A percentile compares a stretch with the other conserved stretches of the same genome.
Evolutionary conservation across 495 filamentous ascomycete species (phyloP).

Genomic region (Tuber microsphaerosporum): DNA sequence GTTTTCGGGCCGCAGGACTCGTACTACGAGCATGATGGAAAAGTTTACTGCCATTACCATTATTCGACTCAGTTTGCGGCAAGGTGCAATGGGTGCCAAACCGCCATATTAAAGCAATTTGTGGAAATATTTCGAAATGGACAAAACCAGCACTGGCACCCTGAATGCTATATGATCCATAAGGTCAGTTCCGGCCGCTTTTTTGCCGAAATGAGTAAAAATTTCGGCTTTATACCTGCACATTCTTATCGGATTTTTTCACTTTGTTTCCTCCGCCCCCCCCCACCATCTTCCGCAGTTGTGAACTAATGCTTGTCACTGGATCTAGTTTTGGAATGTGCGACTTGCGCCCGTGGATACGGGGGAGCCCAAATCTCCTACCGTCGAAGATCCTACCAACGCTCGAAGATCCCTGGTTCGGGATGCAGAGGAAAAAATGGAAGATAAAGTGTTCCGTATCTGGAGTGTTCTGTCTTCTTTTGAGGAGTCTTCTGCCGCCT

Average conservation of each 20-base stretch:
- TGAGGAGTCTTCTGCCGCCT: slow-evolving; percentile 93
- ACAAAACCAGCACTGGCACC: slow-evolving; percentile 98
- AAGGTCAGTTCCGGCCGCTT: slow-evolving; percentile 48
- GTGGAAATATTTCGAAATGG: slow-evolving; percentile 98
- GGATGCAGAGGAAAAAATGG: slow-evolving; percentile 85
- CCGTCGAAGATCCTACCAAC: slow-evolving; percentile 59
- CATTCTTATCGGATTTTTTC: slow-evolving; percentile 13
- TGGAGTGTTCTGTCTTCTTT: slow-evolving; percentile 97
- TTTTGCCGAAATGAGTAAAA: not conserved
- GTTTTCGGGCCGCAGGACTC: slow-evolving; percentile 97
- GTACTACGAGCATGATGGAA: slow-evolving; percentile 96
- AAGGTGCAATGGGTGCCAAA: slow-evolving; percentile 91
- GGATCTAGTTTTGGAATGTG: slow-evolving; percentile 81
- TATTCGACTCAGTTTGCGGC: slow-evolving; percentile 98
- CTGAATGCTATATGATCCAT: slow-evolving; percentile 99
- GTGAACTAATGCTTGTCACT: slow-evolving; percentile 18
- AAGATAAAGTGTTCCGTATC: slow-evolving; percentile 94
- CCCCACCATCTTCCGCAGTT: slow-evolving; percentile 2
- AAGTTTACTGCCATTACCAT: slow-evolving; percentile 97
- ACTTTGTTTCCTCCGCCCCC: not conserved
- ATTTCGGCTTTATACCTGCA: slow-evolving; percentile 11
- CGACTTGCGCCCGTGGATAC: slow-evolving; percentile 56
- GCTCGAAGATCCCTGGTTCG: slow-evolving; percentile 68
- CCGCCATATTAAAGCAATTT: slow-evolving; percentile 97
- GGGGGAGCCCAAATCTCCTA: slow-evolving; percentile 45